Percentiles rank a stretch among this genome's conserved stretches.
These are phyloP conservation scores for Geotrichum histeridarum DNA, from an alignment of 1,139 yeast species.

Conservation along the genomic window DNA sequence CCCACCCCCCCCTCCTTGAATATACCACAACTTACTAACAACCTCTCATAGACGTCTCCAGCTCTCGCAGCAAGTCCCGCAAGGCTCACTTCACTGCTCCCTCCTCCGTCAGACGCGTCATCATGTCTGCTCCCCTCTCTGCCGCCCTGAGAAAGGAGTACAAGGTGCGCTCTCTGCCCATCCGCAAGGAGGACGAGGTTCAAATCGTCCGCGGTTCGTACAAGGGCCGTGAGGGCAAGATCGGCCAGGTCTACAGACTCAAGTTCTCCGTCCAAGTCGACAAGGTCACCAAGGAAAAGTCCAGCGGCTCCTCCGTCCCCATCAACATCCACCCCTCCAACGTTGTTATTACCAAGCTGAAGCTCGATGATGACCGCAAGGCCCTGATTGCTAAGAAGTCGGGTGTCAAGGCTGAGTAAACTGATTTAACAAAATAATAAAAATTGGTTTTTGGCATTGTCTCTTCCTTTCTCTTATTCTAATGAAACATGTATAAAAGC, in stretches of 20 bases:
- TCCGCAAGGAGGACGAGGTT: slow-evolving; percentile 98
- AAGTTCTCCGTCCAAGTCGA: slow-evolving; percentile 95
- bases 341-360: slow-evolving; percentile 97
- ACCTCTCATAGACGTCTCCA: slow-evolving; percentile 69
- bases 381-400: slow-evolving; percentile 93
- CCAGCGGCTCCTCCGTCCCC: slow-evolving; percentile 97
- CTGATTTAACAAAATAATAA: slow-evolving; percentile 5
- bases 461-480: not conserved
- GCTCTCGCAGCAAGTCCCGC: slow-evolving; percentile 99
- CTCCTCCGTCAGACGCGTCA: slow-evolving; percentile 89
- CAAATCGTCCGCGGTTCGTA: slow-evolving; percentile 96
- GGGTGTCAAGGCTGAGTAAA: slow-evolving; percentile 66
- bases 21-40: not conserved
- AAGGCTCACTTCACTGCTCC: slow-evolving; percentile 99
- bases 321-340: slow-evolving; percentile 97
- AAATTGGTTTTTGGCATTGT: not conserved
- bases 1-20: too few species aligned
- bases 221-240: slow-evolving; percentile 99
- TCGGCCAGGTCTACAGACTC: slow-evolving; percentile 97
- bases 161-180: slow-evolving; percentile 93
- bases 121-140: slow-evolving; percentile 98
- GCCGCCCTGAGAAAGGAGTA: slow-evolving; percentile 98
- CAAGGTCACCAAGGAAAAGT: slow-evolving; percentile 96
- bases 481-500: slow-evolving; percentile 11
- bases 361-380: slow-evolving; percentile 98